A percentile compares a stretch with the other conserved stretches of the same genome.
phyloP scores from a whole-genome alignment of 2,329 filamentous ascomycete species.

The Colletotrichum neosansevieriae region DNA sequence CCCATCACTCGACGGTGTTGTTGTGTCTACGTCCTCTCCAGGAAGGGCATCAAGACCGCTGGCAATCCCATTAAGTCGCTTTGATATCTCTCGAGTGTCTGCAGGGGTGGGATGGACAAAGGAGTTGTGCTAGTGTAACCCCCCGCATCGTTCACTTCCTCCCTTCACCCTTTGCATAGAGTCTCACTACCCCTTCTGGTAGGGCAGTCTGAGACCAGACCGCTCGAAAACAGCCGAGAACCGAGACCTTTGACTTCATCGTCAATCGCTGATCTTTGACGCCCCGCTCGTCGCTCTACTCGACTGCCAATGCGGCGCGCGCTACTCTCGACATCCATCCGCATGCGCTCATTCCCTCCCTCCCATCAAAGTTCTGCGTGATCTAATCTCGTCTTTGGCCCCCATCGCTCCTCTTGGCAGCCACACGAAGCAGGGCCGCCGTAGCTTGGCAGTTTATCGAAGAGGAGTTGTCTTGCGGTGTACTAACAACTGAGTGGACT shows the following conservation, averaged over 20 bases:
- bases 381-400: conserved; percentile 12
- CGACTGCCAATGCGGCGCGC: conserved; percentile 18
- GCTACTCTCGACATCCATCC: conserved; percentile 13
- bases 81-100: not conserved
- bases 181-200: conserved; percentile 10
- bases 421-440: not conserved
- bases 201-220: conserved; percentile 1
- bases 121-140: conserved; percentile 15
- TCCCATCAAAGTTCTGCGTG: not conserved
- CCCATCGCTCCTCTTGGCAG: conserved; percentile 7
- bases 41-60: conserved; percentile 10
- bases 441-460: not conserved
- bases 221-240: conserved; percentile 32
- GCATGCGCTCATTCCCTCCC: conserved; percentile 26
- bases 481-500: conserved; percentile 3
- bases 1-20: too few relatives aligned
- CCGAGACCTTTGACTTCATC: conserved; percentile 23
- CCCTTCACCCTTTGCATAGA: conserved; percentile 7
- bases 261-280: conserved; percentile 3
- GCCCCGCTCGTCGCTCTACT: not conserved
- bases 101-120: conserved; percentile 18
- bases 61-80: not conserved
- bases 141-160: not conserved
- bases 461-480: not conserved
- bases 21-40: too few relatives aligned